These are phyloP conservation scores for Komagataella kurtzmanii DNA, from an alignment of 805 yeast species.

Conservation along the genomic window DNA sequence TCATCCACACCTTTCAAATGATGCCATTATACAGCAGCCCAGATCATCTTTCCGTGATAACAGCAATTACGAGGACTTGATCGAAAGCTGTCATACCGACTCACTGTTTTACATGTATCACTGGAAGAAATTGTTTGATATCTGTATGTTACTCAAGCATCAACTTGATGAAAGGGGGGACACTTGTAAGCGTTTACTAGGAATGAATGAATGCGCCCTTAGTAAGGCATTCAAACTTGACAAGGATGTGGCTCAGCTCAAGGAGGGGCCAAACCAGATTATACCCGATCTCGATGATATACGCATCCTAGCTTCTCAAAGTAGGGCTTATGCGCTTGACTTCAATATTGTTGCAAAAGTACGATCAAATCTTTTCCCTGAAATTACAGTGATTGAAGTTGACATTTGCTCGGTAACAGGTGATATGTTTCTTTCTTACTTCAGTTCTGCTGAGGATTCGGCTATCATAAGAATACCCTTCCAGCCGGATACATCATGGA, in stretches of 20 bases:
- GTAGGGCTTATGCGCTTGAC: not conserved
- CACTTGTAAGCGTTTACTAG: not conserved
- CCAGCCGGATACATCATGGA: slow-evolving; percentile 31
- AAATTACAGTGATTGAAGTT: slow-evolving; percentile 43
- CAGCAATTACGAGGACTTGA: not conserved
- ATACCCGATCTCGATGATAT: not conserved
- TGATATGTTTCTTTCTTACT: slow-evolving; percentile 40
- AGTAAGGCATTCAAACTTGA: not conserved
- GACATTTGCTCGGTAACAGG: slow-evolving; percentile 47
- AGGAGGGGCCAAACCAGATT: not conserved
- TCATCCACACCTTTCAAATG: not conserved
- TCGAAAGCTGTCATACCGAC: not conserved
- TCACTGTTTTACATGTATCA: not conserved
- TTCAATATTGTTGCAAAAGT: slow-evolving; percentile 3
- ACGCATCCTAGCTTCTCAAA: not conserved
- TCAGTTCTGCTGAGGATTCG: slow-evolving; percentile 18
- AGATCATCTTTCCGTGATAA: not conserved
- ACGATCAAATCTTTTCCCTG: slow-evolving; percentile 21
- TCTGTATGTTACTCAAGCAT: not conserved
- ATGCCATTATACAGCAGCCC: not conserved
- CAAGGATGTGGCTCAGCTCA: not conserved
- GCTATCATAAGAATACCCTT: slow-evolving; percentile 44
- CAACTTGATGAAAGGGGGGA: not conserved
- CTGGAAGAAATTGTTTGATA: not conserved
- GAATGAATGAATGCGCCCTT: not conserved